Evolutionary conservation across 306 rosid species (phyloP).

Genomic region (Rosa persica): DNA sequence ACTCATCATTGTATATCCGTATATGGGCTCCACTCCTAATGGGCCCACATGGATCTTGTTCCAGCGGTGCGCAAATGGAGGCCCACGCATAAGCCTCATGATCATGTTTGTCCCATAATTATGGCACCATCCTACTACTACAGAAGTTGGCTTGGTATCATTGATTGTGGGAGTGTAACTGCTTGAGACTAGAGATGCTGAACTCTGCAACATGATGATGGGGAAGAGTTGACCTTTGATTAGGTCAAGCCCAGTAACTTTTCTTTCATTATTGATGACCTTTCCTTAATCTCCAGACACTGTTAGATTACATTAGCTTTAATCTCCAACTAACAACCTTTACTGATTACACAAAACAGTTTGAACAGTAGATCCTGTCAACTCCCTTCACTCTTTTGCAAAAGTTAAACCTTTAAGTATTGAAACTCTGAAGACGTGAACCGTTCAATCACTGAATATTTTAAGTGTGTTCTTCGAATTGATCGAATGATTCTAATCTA

Average conservation of each 20-base stretch:
- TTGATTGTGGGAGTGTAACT: constrained; percentile 11
- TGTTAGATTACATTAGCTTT: not conserved
- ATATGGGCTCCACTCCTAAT: constrained; percentile 7
- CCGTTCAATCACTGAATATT: too few species aligned
- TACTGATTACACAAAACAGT: not conserved
- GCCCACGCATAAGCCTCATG: constrained; percentile 37
- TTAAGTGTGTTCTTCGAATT: too few species aligned
- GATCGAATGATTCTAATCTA: not conserved
- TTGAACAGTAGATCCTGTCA: not conserved
- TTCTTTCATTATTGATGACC: not conserved
- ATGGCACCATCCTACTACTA: constrained; percentile 28
- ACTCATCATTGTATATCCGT: not conserved
- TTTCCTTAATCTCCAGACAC: not conserved
- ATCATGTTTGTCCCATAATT: constrained; percentile 46
- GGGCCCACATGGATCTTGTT: constrained; percentile 53
- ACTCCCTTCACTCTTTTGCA: not conserved
- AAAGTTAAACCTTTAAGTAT: too few species aligned
- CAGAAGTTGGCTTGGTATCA: constrained; percentile 16
- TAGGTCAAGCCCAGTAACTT: not conserved
- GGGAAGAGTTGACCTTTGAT: constrained; percentile 37
- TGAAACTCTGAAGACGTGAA: too few species aligned
- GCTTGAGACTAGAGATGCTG: constrained; percentile 21
- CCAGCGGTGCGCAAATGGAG: constrained; percentile 40
- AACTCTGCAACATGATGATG: constrained; percentile 3
- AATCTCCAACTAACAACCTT: constrained; percentile 4